Percentiles rank a stretch among this genome's conserved stretches.
Evolutionary conservation across 306 rosid species (phyloP).

Genomic region (Astragalus glycyphyllos): DNA sequence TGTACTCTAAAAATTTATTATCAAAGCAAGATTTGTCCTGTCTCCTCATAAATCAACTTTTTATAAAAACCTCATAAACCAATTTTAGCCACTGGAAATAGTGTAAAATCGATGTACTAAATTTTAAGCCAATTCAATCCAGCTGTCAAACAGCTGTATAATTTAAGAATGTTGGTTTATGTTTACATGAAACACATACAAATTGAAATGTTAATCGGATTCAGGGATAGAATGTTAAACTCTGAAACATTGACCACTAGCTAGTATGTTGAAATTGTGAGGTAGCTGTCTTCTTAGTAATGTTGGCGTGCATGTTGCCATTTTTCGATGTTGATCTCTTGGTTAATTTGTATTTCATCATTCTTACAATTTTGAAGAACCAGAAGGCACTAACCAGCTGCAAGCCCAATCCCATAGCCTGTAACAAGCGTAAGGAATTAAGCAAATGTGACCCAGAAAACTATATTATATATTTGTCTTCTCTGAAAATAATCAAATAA

Average conservation of each 20-base stretch:
- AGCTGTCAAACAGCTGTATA: neutral
- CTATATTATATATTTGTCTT: neutral
- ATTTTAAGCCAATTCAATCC: neutral
- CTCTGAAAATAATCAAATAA: neutral
- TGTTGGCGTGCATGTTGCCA: conserved; percentile 39
- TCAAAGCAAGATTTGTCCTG: neutral
- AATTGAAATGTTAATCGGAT: neutral
- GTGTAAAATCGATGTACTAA: neutral
- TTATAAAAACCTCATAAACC: no score
- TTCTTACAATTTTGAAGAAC: conserved; percentile 86
- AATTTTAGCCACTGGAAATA: neutral
- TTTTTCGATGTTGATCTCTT: conserved; percentile 46
- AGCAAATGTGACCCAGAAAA: neutral
- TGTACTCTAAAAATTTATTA: no score
- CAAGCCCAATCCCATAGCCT: conserved; percentile 79
- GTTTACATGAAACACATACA: neutral
- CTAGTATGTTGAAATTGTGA: neutral
- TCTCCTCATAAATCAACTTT: neutral
- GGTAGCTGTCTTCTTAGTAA: neutral
- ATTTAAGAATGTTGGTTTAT: neutral
- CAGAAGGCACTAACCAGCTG: conserved; percentile 91
- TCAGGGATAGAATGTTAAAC: neutral
- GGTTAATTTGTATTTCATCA: conserved; percentile 69
- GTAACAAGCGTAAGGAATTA: conserved; percentile 20
- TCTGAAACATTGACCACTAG: neutral